Conservation (phyloP, 768 basidiomycete genomes). For the Lactifluus hygrophoroides region DNA sequence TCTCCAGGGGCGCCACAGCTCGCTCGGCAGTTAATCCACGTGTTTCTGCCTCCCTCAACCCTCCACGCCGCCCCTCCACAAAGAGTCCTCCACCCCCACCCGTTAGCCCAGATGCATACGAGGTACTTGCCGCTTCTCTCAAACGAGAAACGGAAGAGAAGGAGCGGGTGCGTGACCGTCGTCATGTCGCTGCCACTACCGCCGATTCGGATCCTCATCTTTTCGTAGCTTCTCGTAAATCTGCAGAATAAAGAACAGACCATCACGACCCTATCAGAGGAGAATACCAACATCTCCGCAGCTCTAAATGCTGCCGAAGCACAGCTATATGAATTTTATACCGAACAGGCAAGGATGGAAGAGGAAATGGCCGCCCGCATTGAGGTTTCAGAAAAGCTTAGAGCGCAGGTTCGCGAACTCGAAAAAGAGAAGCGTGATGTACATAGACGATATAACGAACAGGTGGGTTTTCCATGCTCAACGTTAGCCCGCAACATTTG, state of each 20-base stretch:
- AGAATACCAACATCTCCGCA: conserved; percentile 57
- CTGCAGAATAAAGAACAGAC: conserved; percentile 73
- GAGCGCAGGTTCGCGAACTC: conserved; percentile 71
- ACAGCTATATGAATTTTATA: conserved; percentile 70
- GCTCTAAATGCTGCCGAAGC: conserved; percentile 60
- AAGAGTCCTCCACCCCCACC: conserved; percentile 35
- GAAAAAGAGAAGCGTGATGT: conserved; percentile 85
- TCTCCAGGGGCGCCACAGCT: conserved; percentile 49
- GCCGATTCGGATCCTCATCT: conserved; percentile 7
- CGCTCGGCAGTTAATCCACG: conserved; percentile 60
- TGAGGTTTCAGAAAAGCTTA: conserved; percentile 75
- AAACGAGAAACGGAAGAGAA: conserved; percentile 75
- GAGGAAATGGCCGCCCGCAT: conserved; percentile 73
- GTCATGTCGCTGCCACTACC: conserved; percentile 1
- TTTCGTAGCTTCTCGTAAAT: conserved; percentile 57
- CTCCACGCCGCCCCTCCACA: conserved; percentile 41
- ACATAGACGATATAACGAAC: conserved; percentile 79
- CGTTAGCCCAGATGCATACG: conserved; percentile 41
- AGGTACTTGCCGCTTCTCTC: conserved; percentile 51
- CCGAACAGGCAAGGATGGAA: conserved; percentile 76
- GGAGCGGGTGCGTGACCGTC: conserved; percentile 50
- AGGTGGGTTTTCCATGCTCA: conserved; percentile 40
- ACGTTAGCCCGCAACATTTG: conserved; percentile 8
- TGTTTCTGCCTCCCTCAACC: conserved; percentile 41
- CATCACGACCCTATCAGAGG: conserved; percentile 48